These are phyloP conservation scores for Suillus americanus DNA, from an alignment of 768 basidiomycete species.

Conservation along the genomic window DNA sequence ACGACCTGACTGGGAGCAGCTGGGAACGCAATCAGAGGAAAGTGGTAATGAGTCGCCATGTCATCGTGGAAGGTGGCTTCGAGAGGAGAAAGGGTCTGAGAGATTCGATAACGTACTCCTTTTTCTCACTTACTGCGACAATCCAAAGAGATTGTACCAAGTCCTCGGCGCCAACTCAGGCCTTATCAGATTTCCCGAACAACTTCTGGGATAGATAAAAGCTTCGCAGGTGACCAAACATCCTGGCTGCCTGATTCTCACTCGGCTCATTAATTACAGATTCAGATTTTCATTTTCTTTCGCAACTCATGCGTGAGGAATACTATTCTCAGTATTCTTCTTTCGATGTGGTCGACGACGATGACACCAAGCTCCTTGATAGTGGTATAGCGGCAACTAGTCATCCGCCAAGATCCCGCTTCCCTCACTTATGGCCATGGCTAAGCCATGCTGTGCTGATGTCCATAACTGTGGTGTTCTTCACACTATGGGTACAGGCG, in stretches of 20 bases:
- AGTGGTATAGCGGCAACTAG: neutral
- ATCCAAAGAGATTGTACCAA: neutral
- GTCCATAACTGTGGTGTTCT: conserved; percentile 1
- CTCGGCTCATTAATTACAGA: neutral
- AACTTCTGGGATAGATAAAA: neutral
- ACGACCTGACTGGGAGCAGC: neutral
- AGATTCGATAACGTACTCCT: neutral
- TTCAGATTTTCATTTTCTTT: neutral
- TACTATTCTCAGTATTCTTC: neutral
- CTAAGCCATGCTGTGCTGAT: conserved; percentile 2
- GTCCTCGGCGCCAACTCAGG: neutral
- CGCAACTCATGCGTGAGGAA: neutral
- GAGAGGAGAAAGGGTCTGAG: neutral
- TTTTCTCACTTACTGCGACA: neutral
- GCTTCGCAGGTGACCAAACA: neutral
- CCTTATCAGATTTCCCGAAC: neutral
- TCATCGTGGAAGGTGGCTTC: neutral
- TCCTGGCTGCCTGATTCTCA: neutral
- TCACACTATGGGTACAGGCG: conserved; percentile 8
- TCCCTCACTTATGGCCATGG: conserved; percentile 1
- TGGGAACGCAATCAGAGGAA: neutral
- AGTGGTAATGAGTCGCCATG: neutral
- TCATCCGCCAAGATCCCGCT: neutral
- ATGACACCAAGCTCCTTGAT: neutral
- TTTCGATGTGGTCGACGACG: neutral